phyloP scores from a whole-genome alignment of 257 asterid genomes.

The Solanum chaucha region DNA sequence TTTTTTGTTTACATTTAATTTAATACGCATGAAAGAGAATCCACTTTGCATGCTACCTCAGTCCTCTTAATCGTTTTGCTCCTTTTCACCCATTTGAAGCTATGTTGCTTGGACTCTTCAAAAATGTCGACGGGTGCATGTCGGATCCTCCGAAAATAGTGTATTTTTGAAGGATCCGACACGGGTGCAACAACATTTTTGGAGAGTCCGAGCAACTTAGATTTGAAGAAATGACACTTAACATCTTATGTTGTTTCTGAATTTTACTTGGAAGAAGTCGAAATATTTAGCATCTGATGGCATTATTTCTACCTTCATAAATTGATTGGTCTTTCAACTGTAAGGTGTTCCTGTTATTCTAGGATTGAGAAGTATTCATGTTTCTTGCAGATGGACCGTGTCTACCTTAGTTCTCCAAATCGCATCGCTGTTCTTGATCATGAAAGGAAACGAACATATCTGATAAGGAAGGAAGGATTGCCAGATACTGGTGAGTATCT shows the following conservation, averaged over 20 bases:
- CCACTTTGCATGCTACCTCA: background rate
- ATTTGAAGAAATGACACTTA: background rate
- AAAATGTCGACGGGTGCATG: no score
- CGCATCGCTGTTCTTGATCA: conserved; percentile 82
- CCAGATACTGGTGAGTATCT: conserved; percentile 65
- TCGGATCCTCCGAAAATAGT: no score
- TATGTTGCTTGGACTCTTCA: no score
- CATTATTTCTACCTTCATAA: background rate
- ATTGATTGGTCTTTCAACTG: background rate
- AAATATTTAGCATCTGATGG: background rate
- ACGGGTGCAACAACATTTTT: no score
- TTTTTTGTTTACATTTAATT: background rate
- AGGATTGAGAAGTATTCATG: background rate
- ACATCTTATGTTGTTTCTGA: background rate
- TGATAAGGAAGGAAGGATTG: conserved; percentile 72
- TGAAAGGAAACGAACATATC: conserved; percentile 74
- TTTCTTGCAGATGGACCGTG: conserved; percentile 67
- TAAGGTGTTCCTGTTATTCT: background rate
- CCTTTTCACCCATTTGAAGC: background rate
- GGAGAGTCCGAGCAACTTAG: no score
- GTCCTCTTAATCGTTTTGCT: background rate
- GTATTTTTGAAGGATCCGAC: no score
- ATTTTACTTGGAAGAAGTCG: background rate
- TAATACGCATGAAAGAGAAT: background rate
- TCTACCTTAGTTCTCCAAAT: conserved; percentile 60